Evolutionary conservation across 306 rosid species (phyloP).

Genomic region (Myrica gale): DNA sequence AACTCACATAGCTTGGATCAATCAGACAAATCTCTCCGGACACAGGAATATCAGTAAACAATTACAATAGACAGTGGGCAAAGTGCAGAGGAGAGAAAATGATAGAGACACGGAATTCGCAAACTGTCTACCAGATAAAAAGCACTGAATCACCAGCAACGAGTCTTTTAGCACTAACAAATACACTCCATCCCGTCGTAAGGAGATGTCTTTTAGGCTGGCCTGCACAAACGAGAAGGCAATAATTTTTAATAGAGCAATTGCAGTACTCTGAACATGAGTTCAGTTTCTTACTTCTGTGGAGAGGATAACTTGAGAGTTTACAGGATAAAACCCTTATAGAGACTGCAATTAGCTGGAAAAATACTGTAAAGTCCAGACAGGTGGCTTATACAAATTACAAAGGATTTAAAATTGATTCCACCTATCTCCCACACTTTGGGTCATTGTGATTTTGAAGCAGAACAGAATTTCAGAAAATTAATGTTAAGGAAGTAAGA

Average conservation of each 20-base stretch:
- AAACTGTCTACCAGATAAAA: constrained; percentile 77
- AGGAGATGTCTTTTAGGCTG: constrained; percentile 99
- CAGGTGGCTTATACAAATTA: background rate
- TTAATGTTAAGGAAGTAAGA: background rate
- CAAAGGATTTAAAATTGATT: background rate
- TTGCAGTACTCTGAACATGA: background rate
- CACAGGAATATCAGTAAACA: constrained; percentile 1
- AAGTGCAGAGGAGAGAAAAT: background rate
- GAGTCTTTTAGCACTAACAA: constrained; percentile 95
- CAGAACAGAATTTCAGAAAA: constrained; percentile 4
- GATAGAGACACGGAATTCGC: background rate
- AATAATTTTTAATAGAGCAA: constrained; percentile 4
- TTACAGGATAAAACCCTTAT: background rate
- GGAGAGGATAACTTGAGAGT: constrained; percentile 3
- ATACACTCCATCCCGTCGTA: constrained; percentile 99
- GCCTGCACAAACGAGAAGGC: constrained; percentile 49
- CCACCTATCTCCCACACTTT: background rate
- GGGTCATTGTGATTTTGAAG: background rate
- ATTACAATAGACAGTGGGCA: background rate
- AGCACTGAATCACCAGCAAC: constrained; percentile 97
- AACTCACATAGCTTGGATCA: constrained; percentile 18
- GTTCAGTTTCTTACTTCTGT: background rate
- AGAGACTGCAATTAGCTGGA: background rate
- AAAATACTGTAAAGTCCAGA: background rate
- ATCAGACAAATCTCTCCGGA: background rate